phyloP scores from a whole-genome alignment of 139 green algal genomes.

The Chlamydomonas incerta region DNA sequence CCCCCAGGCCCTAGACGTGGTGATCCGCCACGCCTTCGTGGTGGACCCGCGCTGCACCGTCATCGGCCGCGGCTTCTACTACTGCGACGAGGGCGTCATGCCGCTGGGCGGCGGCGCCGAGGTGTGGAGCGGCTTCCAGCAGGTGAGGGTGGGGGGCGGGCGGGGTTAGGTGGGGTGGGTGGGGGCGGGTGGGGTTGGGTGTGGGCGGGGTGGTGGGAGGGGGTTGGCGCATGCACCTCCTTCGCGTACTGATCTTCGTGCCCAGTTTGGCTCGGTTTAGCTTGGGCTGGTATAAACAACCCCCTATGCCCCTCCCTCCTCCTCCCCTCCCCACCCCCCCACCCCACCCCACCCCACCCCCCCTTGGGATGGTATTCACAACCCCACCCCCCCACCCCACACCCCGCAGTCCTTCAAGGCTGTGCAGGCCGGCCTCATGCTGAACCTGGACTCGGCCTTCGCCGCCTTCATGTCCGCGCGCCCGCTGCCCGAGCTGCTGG shows the following conservation, averaged over 20 bases:
- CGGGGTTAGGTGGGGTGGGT: not conserved
- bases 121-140: conserved; percentile 39
- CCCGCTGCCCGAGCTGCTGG: conserved; percentile 40
- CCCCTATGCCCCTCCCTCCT: not conserved
- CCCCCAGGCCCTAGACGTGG: conserved; percentile 47
- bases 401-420: conserved; percentile 51
- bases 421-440: conserved; percentile 60
- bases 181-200: not conserved
- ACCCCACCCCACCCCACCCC: too few relatives aligned
- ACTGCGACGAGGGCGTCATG: not conserved
- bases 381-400: too few relatives aligned
- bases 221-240: too few relatives aligned
- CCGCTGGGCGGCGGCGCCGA: conserved; percentile 38
- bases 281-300: too few relatives aligned
- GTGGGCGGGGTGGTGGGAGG: not conserved
- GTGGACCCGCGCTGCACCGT: conserved; percentile 34
- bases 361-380: too few relatives aligned
- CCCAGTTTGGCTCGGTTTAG: too few relatives aligned
- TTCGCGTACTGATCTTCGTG: too few relatives aligned
- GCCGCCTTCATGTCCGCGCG: conserved; percentile 64
- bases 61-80: conserved; percentile 50
- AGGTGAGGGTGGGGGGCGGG: not conserved
- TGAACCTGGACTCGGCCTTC: conserved; percentile 72
- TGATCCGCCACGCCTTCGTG: conserved; percentile 42
- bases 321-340: not conserved